Evolutionary conservation across 352 stramenopile genomes (phyloP).

Genomic region (Saprolegnia diclina): DNA sequence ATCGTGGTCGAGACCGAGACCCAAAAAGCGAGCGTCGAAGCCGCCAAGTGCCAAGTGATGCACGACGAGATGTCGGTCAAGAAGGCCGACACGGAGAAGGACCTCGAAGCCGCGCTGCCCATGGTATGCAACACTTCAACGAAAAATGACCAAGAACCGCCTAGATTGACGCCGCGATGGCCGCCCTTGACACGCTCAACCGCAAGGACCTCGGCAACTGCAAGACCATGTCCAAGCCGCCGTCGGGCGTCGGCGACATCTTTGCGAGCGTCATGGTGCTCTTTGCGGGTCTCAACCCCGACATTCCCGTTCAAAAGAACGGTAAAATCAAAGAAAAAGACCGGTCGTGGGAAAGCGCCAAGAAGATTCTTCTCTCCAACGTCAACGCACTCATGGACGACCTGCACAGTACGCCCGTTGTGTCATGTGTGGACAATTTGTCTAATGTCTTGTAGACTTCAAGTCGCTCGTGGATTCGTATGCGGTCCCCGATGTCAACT

Average conservation of each 20-base stretch:
- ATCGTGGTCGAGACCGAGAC: conserved; percentile 91
- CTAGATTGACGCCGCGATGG: conserved; percentile 76
- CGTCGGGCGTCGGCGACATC: conserved; percentile 82
- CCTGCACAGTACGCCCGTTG: conserved; percentile 45
- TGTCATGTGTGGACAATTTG: not conserved
- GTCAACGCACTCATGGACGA: conserved; percentile 92
- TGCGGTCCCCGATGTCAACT: conserved; percentile 66
- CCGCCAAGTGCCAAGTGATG: conserved; percentile 87
- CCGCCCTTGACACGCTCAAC: conserved; percentile 85
- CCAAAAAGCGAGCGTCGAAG: conserved; percentile 83
- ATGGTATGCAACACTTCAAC: conserved; percentile 33
- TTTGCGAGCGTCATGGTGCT: conserved; percentile 72
- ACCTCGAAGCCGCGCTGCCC: conserved; percentile 63
- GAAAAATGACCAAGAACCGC: not conserved
- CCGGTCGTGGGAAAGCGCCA: conserved; percentile 87
- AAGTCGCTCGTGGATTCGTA: conserved; percentile 62
- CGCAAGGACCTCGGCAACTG: conserved; percentile 86
- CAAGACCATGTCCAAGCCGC: conserved; percentile 90
- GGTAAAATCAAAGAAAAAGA: conserved; percentile 93
- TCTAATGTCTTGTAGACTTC: conserved; percentile 33
- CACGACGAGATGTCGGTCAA: conserved; percentile 88
- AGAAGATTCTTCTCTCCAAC: conserved; percentile 89
- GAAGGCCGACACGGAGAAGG: conserved; percentile 74
- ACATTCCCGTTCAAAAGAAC: conserved; percentile 84
- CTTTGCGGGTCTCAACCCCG: conserved; percentile 65